These are phyloP conservation scores for Centella asiatica DNA, from an alignment of 129 eudicot genomes.

Conservation along the genomic window DNA sequence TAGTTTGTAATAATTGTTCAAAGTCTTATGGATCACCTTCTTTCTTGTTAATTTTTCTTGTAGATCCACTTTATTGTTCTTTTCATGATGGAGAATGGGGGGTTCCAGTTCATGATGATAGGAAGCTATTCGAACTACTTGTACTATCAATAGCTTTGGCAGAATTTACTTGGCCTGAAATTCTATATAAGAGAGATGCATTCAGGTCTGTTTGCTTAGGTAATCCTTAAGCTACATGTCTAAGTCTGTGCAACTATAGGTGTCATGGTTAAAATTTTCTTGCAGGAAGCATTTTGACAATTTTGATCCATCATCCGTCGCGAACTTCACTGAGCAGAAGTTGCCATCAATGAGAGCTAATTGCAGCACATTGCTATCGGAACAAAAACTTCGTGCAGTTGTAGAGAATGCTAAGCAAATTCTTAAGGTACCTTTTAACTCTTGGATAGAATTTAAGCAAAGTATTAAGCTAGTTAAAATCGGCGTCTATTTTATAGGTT, in stretches of 20 bases:
- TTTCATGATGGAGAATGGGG: constrained; percentile 96
- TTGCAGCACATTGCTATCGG: constrained; percentile 45
- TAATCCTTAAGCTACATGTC: background rate
- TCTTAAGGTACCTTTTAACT: constrained; percentile 76
- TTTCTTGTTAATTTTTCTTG: constrained; percentile 15
- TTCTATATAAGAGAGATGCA: constrained; percentile 48
- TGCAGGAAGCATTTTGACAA: constrained; percentile 52
- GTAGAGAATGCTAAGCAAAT: constrained; percentile 49
- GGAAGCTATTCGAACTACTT: constrained; percentile 58
- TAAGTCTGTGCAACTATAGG: background rate
- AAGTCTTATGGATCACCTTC: background rate
- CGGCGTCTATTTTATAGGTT: constrained; percentile 38
- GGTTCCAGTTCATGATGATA: constrained; percentile 65
- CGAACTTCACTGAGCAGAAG: constrained; percentile 51
- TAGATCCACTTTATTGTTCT: constrained; percentile 53
- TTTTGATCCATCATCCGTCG: constrained; percentile 50
- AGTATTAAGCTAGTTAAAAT: too few species aligned
- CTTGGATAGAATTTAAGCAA: too few species aligned
- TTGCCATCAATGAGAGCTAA: constrained; percentile 24
- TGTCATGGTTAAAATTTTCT: background rate
- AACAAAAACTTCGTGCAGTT: constrained; percentile 60
- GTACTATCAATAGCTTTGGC: constrained; percentile 70
- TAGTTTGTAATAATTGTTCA: background rate
- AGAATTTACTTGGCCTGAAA: constrained; percentile 74
- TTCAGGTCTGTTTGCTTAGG: constrained; percentile 42